These are phyloP conservation scores for Fusarium verrucosum DNA, from an alignment of 2,329 filamentous ascomycete species.

Conservation along the genomic window DNA sequence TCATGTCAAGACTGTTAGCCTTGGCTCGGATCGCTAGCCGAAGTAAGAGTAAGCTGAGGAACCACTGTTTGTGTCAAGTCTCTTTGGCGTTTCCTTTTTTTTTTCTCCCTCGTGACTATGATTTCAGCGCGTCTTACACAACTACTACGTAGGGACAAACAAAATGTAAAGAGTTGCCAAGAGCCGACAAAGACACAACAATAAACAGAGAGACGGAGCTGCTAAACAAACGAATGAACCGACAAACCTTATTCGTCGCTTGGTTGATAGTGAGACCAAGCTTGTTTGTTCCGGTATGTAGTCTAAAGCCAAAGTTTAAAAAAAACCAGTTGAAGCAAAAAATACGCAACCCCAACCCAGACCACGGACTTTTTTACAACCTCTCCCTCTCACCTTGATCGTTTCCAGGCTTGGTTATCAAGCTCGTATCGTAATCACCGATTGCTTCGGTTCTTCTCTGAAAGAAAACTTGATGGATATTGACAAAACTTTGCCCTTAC, in stretches of 20 bases:
- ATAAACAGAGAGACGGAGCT: background rate
- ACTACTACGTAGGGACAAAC: background rate
- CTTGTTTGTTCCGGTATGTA: constrained; percentile 17
- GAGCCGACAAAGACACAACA: constrained; percentile 18
- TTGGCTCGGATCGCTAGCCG: constrained; percentile 29
- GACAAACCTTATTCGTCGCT: constrained; percentile 1
- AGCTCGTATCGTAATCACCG: constrained; percentile 15
- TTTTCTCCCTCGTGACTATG: constrained; percentile 21
- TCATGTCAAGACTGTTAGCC: constrained; percentile 13
- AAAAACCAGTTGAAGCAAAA: background rate
- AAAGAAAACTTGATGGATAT: constrained; percentile 1
- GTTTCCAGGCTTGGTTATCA: constrained; percentile 16
- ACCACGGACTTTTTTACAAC: constrained; percentile 32
- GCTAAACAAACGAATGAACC: background rate
- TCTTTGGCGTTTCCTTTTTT: constrained; percentile 14
- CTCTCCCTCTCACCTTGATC: constrained; percentile 20
- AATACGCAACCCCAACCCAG: constrained; percentile 23
- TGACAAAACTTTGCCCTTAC: constrained; percentile 15
- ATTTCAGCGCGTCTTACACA: constrained; percentile 20
- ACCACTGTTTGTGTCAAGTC: constrained; percentile 10
- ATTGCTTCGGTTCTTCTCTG: constrained; percentile 9
- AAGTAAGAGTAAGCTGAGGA: constrained; percentile 11
- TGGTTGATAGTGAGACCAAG: constrained; percentile 15
- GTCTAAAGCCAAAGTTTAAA: constrained; percentile 23
- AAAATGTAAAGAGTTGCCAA: constrained; percentile 22